Evolutionary conservation across 495 filamentous ascomycete species (phyloP).

Genomic region (Apodospora peruviana): DNA sequence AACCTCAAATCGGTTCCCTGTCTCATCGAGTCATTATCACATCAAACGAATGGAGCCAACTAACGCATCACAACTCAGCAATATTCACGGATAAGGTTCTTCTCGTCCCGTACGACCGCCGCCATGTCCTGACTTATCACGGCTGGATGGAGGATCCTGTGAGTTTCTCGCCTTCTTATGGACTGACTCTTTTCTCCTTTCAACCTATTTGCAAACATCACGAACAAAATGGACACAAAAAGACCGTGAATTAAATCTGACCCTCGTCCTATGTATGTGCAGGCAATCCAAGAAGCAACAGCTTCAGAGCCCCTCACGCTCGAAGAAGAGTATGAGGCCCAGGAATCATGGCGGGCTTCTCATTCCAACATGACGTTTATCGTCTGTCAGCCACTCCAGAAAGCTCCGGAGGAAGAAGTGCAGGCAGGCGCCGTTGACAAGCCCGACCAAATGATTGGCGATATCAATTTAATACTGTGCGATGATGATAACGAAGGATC

Average conservation of each 20-base stretch:
- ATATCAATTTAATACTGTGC: conserved; percentile 78
- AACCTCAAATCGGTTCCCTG: too few relatives aligned
- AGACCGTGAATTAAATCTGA: too few relatives aligned
- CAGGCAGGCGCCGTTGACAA: conserved; percentile 42
- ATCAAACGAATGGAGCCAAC: too few relatives aligned
- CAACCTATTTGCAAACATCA: neutral
- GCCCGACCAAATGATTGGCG: conserved; percentile 64
- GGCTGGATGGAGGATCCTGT: conserved; percentile 89
- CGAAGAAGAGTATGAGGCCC: conserved; percentile 79
- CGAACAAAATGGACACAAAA: neutral
- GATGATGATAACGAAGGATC: conserved; percentile 29
- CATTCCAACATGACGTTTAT: conserved; percentile 74
- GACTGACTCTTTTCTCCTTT: neutral
- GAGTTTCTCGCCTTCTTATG: conserved; percentile 9
- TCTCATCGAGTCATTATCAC: too few relatives aligned
- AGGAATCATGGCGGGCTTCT: conserved; percentile 71
- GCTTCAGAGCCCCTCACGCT: conserved; percentile 77
- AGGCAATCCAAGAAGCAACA: conserved; percentile 78
- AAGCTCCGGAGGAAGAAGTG: conserved; percentile 6
- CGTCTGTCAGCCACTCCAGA: conserved; percentile 41
- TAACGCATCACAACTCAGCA: conserved; percentile 37
- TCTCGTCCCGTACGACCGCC: conserved; percentile 76
- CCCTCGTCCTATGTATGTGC: too few relatives aligned
- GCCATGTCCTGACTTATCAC: conserved; percentile 79
- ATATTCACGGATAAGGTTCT: conserved; percentile 59